These are phyloP conservation scores for Celoporthe dispersa DNA, from an alignment of 2,329 filamentous ascomycete species.

Conservation along the genomic window DNA sequence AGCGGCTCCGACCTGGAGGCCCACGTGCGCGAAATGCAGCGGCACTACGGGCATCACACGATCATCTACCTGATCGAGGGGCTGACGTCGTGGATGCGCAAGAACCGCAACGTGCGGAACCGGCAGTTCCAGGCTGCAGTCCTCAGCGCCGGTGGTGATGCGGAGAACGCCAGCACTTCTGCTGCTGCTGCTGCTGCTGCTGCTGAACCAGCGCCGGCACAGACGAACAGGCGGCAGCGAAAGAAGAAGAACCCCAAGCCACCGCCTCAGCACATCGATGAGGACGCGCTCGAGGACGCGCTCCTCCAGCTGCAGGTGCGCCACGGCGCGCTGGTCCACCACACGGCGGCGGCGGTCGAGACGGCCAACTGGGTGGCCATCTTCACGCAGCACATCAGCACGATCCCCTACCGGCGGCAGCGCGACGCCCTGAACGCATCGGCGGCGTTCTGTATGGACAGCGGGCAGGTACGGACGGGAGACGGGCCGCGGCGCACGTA, in stretches of 20 bases:
- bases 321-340: constrained; percentile 71
- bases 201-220: background rate
- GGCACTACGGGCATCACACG: constrained; percentile 55
- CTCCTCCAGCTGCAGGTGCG: constrained; percentile 71
- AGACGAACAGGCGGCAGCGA: constrained; percentile 35
- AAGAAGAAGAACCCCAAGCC: constrained; percentile 46
- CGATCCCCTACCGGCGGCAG: constrained; percentile 70
- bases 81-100: constrained; percentile 66
- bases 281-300: constrained; percentile 72
- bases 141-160: constrained; percentile 48
- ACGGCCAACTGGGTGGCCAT: constrained; percentile 73
- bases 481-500: constrained; percentile 70
- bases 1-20: constrained; percentile 57
- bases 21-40: constrained; percentile 61
- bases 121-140: constrained; percentile 70
- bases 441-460: constrained; percentile 78
- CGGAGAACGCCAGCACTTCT: constrained; percentile 31
- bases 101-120: constrained; percentile 70
- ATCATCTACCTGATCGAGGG: constrained; percentile 77
- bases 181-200: background rate
- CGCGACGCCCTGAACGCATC: constrained; percentile 53
- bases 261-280: constrained; percentile 59
- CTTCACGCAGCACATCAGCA: constrained; percentile 80
- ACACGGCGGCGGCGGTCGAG: constrained; percentile 63
- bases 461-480: constrained; percentile 74